These are phyloP conservation scores for Vigna mungo DNA, from an alignment of 306 rosid species.

Conservation along the genomic window DNA sequence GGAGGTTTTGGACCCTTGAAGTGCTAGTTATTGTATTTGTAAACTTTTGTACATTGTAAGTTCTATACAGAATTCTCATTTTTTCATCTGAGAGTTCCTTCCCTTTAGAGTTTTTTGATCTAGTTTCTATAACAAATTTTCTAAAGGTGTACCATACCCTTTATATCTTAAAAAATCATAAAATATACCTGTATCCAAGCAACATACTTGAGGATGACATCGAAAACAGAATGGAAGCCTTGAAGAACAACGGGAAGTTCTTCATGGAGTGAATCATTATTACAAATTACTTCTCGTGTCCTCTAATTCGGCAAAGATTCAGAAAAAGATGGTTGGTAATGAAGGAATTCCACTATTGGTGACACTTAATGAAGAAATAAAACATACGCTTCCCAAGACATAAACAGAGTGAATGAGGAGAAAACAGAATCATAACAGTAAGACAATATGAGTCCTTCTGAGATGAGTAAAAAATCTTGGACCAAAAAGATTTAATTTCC, in stretches of 20 bases:
- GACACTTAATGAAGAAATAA: constrained; percentile 4
- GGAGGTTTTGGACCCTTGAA: too few species aligned
- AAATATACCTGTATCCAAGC: neutral
- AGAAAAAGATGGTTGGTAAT: neutral
- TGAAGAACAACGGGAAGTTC: neutral
- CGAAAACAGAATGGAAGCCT: neutral
- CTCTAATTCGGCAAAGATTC: neutral
- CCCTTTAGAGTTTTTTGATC: too few species aligned
- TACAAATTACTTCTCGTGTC: neutral
- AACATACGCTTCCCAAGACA: neutral
- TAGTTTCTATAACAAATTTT: too few species aligned
- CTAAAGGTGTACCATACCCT: neutral
- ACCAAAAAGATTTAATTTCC: neutral
- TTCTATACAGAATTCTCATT: too few species aligned
- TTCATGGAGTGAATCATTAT: neutral
- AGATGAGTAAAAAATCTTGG: neutral
- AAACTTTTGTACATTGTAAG: too few species aligned
- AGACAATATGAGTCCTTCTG: neutral
- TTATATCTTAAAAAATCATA: too few species aligned
- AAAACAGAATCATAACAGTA: neutral
- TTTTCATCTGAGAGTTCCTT: too few species aligned
- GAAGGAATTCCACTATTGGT: neutral
- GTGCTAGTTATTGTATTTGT: too few species aligned
- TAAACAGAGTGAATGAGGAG: neutral
- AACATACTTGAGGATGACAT: neutral